A percentile compares a stretch with the other conserved stretches of the same genome.
phyloP scores from a whole-genome alignment of 371 early-diverging fungal species.

The Apophysomyces variabilis region DNA sequence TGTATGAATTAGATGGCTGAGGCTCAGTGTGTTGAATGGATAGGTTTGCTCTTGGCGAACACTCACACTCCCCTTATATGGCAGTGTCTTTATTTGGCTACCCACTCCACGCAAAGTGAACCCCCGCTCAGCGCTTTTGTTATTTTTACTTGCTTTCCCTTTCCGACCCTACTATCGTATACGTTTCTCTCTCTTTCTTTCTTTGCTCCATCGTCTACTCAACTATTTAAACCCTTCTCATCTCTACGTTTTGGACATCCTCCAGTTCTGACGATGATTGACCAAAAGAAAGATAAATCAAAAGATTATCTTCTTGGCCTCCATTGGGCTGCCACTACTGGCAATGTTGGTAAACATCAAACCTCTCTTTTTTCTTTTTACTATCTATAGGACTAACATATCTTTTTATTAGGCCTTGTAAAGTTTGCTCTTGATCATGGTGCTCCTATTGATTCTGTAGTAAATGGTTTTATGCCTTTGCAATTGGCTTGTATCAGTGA shows the following conservation, averaged over 20 bases:
- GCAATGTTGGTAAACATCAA: conserved; percentile 60
- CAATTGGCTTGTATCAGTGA: conserved; percentile 74
- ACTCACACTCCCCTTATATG: too few species aligned
- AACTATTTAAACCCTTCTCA: conserved; percentile 1
- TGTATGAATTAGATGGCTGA: too few species aligned
- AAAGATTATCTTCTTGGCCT: conserved; percentile 54
- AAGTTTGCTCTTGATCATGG: conserved; percentile 78
- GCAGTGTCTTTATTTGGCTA: not conserved
- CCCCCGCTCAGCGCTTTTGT: conserved; percentile 12
- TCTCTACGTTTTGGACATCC: not conserved
- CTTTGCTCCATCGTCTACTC: conserved; percentile 3
- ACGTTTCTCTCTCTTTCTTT: not conserved
- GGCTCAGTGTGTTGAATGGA: too few species aligned
- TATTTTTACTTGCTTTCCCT: conserved; percentile 3
- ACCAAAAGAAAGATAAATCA: conserved; percentile 37
- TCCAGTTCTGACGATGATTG: conserved; percentile 15
- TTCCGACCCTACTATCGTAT: not conserved
- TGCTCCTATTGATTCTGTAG: conserved; percentile 69
- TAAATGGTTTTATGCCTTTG: conserved; percentile 72
- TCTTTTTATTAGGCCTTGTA: conserved; percentile 52
- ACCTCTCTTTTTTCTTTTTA: not conserved
- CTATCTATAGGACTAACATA: not conserved
- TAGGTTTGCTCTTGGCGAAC: too few species aligned
- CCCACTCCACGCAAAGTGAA: not conserved
- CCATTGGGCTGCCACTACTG: conserved; percentile 67